Conservation (phyloP, 2,329 filamentous ascomycete species). For the Calonectria montana region DNA sequence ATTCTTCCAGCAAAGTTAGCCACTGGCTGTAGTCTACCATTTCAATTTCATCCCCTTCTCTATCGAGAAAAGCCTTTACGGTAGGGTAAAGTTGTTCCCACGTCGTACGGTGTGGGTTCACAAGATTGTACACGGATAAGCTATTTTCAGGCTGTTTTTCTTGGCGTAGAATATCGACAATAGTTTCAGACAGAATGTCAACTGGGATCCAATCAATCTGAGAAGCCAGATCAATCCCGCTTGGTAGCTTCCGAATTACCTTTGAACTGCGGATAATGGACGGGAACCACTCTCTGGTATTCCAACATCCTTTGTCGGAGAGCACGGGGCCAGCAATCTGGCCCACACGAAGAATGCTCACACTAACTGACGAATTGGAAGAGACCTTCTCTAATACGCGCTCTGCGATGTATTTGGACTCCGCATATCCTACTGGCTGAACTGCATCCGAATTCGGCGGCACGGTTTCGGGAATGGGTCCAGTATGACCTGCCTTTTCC, state of each 20-base stretch:
- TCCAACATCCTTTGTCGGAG: conserved; percentile 1
- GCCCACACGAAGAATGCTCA: background rate
- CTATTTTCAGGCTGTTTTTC: background rate
- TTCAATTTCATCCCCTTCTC: background rate
- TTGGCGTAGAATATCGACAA: background rate
- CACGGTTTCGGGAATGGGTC: background rate
- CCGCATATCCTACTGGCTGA: background rate
- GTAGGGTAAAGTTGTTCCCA: background rate
- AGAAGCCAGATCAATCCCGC: background rate
- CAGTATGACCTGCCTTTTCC: background rate
- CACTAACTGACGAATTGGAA: background rate
- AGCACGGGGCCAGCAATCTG: background rate
- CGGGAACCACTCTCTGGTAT: background rate
- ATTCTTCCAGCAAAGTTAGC: background rate
- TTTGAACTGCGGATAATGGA: background rate
- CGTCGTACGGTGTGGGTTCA: background rate
- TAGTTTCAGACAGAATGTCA: background rate
- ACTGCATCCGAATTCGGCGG: background rate
- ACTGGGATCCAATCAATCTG: background rate
- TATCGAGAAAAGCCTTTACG: background rate
- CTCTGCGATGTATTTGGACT: background rate
- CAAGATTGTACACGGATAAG: background rate
- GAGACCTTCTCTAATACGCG: background rate
- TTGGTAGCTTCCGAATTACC: background rate
- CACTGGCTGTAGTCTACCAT: background rate